Conservation (phyloP, 2,329 filamentous ascomycete genomes). For the Hirsutella thompsonii region DNA sequence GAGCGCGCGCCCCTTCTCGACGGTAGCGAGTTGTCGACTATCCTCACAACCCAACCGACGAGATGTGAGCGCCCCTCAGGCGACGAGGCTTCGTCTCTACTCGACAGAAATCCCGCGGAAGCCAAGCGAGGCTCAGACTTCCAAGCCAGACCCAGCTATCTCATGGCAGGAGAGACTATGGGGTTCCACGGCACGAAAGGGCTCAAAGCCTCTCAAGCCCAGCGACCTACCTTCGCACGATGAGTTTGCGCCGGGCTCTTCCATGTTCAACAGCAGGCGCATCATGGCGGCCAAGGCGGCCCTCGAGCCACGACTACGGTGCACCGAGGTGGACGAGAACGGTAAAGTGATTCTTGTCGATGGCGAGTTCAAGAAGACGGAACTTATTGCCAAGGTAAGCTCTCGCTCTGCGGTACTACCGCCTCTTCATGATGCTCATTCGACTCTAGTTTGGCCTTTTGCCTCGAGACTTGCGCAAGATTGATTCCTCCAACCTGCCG, state of each 20-base stretch:
- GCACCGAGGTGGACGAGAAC: slow-evolving; percentile 87
- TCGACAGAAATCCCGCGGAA: slow-evolving; percentile 13
- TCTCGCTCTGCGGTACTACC: not conserved
- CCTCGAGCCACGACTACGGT: slow-evolving; percentile 75
- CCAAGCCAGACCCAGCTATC: slow-evolving; percentile 11
- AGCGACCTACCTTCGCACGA: slow-evolving; percentile 45
- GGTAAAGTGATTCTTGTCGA: slow-evolving; percentile 88
- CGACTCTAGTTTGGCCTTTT: slow-evolving; percentile 66
- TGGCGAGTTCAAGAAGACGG: slow-evolving; percentile 94
- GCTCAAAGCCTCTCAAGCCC: slow-evolving; percentile 31
- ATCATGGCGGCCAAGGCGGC: slow-evolving; percentile 63
- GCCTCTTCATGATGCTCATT: not conserved
- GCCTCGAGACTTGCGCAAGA: slow-evolving; percentile 90
- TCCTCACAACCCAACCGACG: slow-evolving; percentile 2
- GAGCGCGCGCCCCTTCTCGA: not conserved
- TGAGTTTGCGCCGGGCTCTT: slow-evolving; percentile 40
- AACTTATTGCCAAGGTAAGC: slow-evolving; percentile 80
- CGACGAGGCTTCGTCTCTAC: slow-evolving; percentile 9
- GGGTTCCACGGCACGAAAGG: slow-evolving; percentile 24
- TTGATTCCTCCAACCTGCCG: slow-evolving; percentile 89
- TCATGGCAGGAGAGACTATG: slow-evolving; percentile 38
- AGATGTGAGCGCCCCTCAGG: not conserved
- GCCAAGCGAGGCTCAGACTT: slow-evolving; percentile 8
- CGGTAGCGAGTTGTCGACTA: not conserved
- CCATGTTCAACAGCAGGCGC: slow-evolving; percentile 56